phyloP scores from a whole-genome alignment of 306 rosid species.

The Potentilla sterilis region DNA sequence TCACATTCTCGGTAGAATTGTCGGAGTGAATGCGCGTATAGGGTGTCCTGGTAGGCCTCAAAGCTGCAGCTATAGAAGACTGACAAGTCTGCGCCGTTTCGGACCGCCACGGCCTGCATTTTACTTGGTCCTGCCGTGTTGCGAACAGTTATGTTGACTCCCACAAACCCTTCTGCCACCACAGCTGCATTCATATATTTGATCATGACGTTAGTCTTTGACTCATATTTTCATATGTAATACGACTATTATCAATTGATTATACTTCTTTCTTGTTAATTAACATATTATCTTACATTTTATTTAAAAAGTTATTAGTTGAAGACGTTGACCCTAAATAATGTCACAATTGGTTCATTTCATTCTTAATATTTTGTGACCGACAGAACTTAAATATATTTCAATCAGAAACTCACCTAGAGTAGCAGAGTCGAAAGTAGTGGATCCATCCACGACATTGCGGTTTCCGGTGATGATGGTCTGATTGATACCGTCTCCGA shows the following conservation, averaged over 20 bases:
- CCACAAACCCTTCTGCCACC: conserved; percentile 37
- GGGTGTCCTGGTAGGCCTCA: conserved; percentile 45
- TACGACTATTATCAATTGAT: too few relatives aligned
- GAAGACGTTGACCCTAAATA: too few relatives aligned
- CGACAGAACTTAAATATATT: too few relatives aligned
- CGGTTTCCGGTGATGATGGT: conserved; percentile 39
- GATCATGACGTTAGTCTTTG: neutral
- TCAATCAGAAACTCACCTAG: conserved; percentile 15
- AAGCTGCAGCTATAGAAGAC: conserved; percentile 44
- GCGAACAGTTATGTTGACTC: conserved; percentile 33
- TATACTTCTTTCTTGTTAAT: too few relatives aligned
- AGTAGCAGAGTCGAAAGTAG: conserved; percentile 41
- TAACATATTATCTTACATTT: too few relatives aligned
- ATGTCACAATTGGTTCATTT: too few relatives aligned
- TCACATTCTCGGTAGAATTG: conserved; percentile 51
- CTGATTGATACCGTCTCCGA: conserved; percentile 46
- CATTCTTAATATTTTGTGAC: too few relatives aligned
- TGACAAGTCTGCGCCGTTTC: conserved; percentile 37
- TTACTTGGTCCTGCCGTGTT: conserved; percentile 45
- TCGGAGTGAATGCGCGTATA: conserved; percentile 40
- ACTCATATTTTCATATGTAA: neutral
- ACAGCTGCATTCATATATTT: conserved; percentile 30
- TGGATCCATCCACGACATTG: conserved; percentile 37
- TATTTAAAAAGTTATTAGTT: too few relatives aligned
- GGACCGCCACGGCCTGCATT: conserved; percentile 41